Conservation (phyloP, 2,329 filamentous ascomycete genomes). For the Elsinoe batatas region DNA sequence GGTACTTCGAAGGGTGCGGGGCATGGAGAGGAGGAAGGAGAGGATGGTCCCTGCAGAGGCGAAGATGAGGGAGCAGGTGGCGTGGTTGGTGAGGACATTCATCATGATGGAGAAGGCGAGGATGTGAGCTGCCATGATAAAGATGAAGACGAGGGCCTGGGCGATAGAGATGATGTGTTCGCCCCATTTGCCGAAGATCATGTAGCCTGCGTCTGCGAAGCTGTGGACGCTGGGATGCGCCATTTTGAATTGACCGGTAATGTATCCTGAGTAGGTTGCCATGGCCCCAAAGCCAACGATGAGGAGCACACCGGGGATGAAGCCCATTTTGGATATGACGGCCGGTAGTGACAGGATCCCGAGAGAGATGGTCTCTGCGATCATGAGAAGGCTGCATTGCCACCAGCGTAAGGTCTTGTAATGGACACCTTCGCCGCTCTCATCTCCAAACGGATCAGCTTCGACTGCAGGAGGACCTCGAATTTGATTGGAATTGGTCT, state of each 20-base stretch:
- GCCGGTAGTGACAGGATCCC: slow-evolving; percentile 48
- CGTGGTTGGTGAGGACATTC: slow-evolving; percentile 52
- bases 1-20: slow-evolving; percentile 53
- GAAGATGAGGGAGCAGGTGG: slow-evolving; percentile 54
- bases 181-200: slow-evolving; percentile 51
- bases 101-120: slow-evolving; percentile 61
- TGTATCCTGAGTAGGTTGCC: slow-evolving; percentile 51
- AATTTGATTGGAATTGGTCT: too few relatives aligned
- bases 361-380: slow-evolving; percentile 50
- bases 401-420: slow-evolving; percentile 26
- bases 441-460: slow-evolving; percentile 16
- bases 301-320: slow-evolving; percentile 39
- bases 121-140: slow-evolving; percentile 63
- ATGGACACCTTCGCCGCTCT: slow-evolving; percentile 22
- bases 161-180: slow-evolving; percentile 53
- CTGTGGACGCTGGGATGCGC: slow-evolving; percentile 50
- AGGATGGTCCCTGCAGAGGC: slow-evolving; percentile 49
- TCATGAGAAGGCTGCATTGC: slow-evolving; percentile 34
- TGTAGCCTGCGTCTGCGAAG: slow-evolving; percentile 57
- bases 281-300: slow-evolving; percentile 45
- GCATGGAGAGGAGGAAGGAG: slow-evolving; percentile 50
- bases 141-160: slow-evolving; percentile 55
- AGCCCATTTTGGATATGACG: slow-evolving; percentile 42
- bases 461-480: not conserved
- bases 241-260: slow-evolving; percentile 50